These are phyloP conservation scores for Toxoplasma gondii DNA, from an alignment of 169 alveolate species.

Conservation along the genomic window DNA sequence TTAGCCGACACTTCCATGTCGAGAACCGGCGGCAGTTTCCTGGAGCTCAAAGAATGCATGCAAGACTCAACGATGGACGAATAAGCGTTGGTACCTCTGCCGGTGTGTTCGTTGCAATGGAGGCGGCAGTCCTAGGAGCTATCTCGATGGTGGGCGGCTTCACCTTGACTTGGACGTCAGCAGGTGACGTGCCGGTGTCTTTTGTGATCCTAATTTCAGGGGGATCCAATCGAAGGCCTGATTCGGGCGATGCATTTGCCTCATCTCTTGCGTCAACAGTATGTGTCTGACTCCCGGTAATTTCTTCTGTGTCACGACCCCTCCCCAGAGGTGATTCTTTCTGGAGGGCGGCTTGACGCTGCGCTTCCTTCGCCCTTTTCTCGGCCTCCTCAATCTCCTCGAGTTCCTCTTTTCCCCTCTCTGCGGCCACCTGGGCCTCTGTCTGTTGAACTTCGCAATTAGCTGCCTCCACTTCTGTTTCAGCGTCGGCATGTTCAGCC, in stretches of 20 bases:
- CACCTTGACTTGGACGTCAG: neutral
- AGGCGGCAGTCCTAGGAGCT: constrained; percentile 25
- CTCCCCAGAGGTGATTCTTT: neutral
- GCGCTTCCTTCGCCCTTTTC: neutral
- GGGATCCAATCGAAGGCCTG: neutral
- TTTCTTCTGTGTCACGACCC: neutral
- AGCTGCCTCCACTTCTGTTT: neutral
- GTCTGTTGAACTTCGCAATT: neutral
- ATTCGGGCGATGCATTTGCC: neutral
- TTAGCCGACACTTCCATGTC: constrained; percentile 36
- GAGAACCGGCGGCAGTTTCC: constrained; percentile 27
- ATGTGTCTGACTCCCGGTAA: too few species aligned
- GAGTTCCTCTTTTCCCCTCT: neutral
- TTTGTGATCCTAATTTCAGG: neutral
- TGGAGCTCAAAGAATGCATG: neutral
- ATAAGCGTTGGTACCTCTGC: neutral
- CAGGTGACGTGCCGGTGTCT: neutral
- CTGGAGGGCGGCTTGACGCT: neutral
- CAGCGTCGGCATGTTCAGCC: neutral
- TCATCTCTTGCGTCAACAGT: neutral
- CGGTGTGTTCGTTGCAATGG: constrained; percentile 42
- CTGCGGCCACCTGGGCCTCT: neutral
- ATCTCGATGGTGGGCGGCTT: constrained; percentile 14
- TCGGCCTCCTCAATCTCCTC: neutral
- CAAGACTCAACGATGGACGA: neutral